These are phyloP conservation scores for Spiromastix sp. DNA, from an alignment of 2,329 filamentous ascomycete species.

Conservation along the genomic window DNA sequence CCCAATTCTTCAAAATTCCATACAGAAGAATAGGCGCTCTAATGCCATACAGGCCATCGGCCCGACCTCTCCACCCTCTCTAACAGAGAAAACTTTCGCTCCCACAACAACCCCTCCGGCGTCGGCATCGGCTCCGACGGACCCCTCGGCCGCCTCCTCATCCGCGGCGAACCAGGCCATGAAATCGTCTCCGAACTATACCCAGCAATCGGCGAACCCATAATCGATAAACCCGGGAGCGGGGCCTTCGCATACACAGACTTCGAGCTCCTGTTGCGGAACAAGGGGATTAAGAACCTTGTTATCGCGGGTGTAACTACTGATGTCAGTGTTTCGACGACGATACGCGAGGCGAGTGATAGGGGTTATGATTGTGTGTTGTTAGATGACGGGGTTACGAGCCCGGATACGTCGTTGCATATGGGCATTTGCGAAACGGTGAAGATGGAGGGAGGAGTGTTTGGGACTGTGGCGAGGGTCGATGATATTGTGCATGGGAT, in stretches of 20 bases:
- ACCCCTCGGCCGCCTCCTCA: slow-evolving; percentile 47
- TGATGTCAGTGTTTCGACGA: slow-evolving; percentile 46
- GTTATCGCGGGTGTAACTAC: slow-evolving; percentile 46
- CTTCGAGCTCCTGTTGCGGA: slow-evolving; percentile 41
- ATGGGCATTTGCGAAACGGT: slow-evolving; percentile 32
- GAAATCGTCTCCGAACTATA: slow-evolving; percentile 46
- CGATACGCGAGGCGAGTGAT: slow-evolving; percentile 47
- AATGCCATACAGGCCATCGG: slow-evolving; percentile 29
- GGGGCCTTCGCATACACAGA: slow-evolving; percentile 46
- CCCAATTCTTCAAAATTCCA: not conserved
- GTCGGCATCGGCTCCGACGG: slow-evolving; percentile 44
- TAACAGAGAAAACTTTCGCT: slow-evolving; percentile 43
- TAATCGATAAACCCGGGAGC: slow-evolving; percentile 46
- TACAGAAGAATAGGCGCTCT: not conserved
- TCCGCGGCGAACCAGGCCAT: slow-evolving; percentile 49
- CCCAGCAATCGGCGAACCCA: slow-evolving; percentile 37
- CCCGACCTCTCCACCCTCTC: slow-evolving; percentile 47
- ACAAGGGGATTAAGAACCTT: slow-evolving; percentile 42
- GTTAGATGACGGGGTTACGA: slow-evolving; percentile 39
- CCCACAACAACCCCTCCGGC: slow-evolving; percentile 40
- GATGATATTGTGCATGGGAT: slow-evolving; percentile 31
- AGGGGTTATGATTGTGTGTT: slow-evolving; percentile 45
- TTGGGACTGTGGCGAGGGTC: slow-evolving; percentile 29
- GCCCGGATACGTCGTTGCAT: slow-evolving; percentile 32
- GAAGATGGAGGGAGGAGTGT: slow-evolving; percentile 38